These are phyloP conservation scores for Diaporthe ampelina DNA, from an alignment of 2,329 filamentous ascomycete species.

Conservation along the genomic window DNA sequence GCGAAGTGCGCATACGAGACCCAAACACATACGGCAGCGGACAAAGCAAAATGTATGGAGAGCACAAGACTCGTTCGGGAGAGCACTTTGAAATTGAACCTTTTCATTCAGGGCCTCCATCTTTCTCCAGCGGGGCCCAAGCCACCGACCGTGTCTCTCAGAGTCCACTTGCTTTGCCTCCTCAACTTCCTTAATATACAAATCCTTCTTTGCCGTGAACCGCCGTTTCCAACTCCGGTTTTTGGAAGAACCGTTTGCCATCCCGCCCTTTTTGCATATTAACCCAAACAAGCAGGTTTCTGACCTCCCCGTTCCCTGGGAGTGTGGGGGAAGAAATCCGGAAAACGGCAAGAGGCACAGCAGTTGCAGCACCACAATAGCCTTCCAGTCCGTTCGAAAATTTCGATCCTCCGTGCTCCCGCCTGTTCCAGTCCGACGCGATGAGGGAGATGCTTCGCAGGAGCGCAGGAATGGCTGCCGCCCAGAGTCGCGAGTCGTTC, in stretches of 20 bases:
- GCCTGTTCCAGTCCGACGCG: constrained; percentile 13
- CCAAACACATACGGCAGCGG: too few relatives aligned
- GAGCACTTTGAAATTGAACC: constrained; percentile 19
- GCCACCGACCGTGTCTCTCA: constrained; percentile 1
- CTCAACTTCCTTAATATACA: constrained; percentile 36
- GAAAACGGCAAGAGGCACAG: background rate
- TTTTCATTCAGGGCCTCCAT: constrained; percentile 29
- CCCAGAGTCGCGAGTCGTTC: constrained; percentile 34
- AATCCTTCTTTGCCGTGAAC: background rate
- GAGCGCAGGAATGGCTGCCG: constrained; percentile 16
- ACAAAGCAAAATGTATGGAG: background rate
- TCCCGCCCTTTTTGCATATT: constrained; percentile 15
- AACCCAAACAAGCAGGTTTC: constrained; percentile 28
- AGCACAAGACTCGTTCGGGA: background rate
- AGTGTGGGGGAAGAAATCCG: background rate
- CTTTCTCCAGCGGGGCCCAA: constrained; percentile 8
- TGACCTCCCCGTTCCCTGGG: background rate
- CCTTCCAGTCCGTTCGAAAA: background rate
- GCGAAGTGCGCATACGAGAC: too few relatives aligned
- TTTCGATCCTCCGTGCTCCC: background rate
- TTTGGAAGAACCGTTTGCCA: background rate
- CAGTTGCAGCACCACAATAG: background rate
- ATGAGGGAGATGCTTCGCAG: constrained; percentile 17
- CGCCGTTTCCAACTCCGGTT: constrained; percentile 37
- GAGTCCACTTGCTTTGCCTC: constrained; percentile 13